phyloP scores from a whole-genome alignment of 768 basidiomycete genomes.

The Tricholomella constricta region DNA sequence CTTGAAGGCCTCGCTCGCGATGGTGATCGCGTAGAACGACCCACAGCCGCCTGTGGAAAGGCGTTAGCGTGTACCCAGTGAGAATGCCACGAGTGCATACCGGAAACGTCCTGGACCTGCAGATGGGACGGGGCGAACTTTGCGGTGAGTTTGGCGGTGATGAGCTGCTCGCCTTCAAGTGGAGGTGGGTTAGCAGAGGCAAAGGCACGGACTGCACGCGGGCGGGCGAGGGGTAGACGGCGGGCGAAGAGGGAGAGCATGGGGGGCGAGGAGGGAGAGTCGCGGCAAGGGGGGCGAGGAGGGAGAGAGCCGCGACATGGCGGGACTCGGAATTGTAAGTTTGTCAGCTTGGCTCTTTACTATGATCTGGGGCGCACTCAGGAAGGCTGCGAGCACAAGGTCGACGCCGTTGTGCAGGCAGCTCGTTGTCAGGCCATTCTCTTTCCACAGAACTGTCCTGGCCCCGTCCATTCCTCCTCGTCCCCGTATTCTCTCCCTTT shows the following conservation, averaged over 20 bases:
- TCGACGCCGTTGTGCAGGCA: not conserved
- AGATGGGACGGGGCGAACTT: conserved; percentile 80
- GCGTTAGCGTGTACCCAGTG: not conserved
- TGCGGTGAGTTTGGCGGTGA: conserved; percentile 70
- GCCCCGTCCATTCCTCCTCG: not conserved
- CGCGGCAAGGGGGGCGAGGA: conserved; percentile 4
- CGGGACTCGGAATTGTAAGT: not conserved
- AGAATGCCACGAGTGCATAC: conserved; percentile 37
- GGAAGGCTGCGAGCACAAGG: conserved; percentile 19
- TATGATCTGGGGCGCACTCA: conserved; percentile 30
- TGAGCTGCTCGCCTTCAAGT: conserved; percentile 65
- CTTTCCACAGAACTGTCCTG: not conserved
- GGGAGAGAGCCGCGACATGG: conserved; percentile 9
- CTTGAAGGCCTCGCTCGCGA: conserved; percentile 83
- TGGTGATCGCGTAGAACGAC: conserved; percentile 92
- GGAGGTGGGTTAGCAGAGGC: conserved; percentile 21
- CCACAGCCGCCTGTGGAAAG: conserved; percentile 85
- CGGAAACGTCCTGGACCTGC: conserved; percentile 93
- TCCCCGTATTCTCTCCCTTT: conserved; percentile 9
- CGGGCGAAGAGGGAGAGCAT: conserved; percentile 33
- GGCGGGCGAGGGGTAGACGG: conserved; percentile 28
- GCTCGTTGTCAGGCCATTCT: not conserved
- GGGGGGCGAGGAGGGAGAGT: not conserved
- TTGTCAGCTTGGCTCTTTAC: not conserved
- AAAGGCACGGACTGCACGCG: conserved; percentile 29